phyloP scores from a whole-genome alignment of 2,329 filamentous ascomycete species.

The Thermochaetoides dissita region DNA sequence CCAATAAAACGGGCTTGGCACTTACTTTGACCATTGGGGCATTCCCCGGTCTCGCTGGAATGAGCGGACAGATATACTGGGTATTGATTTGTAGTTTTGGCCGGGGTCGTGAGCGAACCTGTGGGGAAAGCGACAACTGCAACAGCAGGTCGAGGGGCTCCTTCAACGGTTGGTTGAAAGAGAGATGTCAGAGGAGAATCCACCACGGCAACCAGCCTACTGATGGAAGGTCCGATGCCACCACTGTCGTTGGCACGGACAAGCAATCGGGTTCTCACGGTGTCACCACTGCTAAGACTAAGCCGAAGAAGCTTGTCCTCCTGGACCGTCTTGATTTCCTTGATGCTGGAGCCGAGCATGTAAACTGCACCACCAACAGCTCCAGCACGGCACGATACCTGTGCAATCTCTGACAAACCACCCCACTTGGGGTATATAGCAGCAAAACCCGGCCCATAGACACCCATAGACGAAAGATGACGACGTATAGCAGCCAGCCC shows the following conservation, averaged over 20 bases:
- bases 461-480: conserved; percentile 73
- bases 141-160: conserved; percentile 60
- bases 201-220: conserved; percentile 54
- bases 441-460: conserved; percentile 79
- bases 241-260: conserved; percentile 29
- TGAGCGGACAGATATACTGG: conserved; percentile 56
- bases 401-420: conserved; percentile 72
- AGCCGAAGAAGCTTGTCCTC: conserved; percentile 7
- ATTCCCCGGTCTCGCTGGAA: conserved; percentile 86
- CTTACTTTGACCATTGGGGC: conserved; percentile 81
- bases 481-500: conserved; percentile 62
- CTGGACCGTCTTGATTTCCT: conserved; percentile 18
- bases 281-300: conserved; percentile 41
- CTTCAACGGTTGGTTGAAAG: conserved; percentile 61
- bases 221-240: conserved; percentile 24
- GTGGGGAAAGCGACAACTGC: conserved; percentile 54
- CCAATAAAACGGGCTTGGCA: conserved; percentile 20
- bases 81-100: conserved; percentile 23
- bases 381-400: conserved; percentile 79
- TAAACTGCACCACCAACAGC: conserved; percentile 88
- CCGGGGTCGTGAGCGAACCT: conserved; percentile 26
- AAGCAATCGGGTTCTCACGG: conserved; percentile 40
- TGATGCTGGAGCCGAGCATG: conserved; percentile 61
- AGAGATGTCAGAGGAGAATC: conserved; percentile 49
- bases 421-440: conserved; percentile 90